Evolutionary conservation across 2,329 filamentous ascomycete genomes (phyloP), one percentile per base, ranked within the genome.

Genomic region (Paraphoma chrysanthemicola): DNA sequence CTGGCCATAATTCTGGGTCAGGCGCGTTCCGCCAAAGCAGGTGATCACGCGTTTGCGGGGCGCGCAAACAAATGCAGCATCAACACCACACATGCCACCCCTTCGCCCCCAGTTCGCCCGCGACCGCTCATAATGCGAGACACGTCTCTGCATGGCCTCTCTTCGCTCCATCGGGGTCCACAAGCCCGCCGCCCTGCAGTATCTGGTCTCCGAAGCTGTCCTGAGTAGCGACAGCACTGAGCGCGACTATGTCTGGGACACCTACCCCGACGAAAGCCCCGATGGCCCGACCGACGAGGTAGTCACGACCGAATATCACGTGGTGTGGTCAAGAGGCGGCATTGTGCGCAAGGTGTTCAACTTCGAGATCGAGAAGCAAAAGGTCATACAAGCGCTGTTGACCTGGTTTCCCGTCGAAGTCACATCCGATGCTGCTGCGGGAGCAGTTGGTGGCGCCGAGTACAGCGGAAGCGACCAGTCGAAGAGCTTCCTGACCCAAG

Each of bases 91-190:
- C 55, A 51, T 49, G 23, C 23, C 23, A 3, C 23, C 23, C 23
- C 23, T 3, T 23, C 5, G 23, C 23, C 23, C 23, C 23, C 23
- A 23, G 2, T 3, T 5, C 23, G 23, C 23, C 54, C 44, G 56
- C 38, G 50, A 43, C 53, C 63, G 67, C 66, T 65, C 68, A 77
- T 77, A 74, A 71, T 68, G 66, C 68, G 51, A 54, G 57, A 54
- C 60, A 52, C 60, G 59, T 56, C 51, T 65, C 60, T 56, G 60
- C 57, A 99, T 99, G 96, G 94, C 94, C 67, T 88, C 90, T 74
- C 87, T 97, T 79, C 91, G 88, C 77, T 97, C 94, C 63, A 86
- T 97, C 71, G 95, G 95, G 77, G 84, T 97, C 72, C 94, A 98
- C 81, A 88, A 90, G 80, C 93, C 96, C 58, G 87, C 90, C 59